Conservation (phyloP, 2,329 filamentous ascomycete species). For the Microsporum ferrugineum region DNA sequence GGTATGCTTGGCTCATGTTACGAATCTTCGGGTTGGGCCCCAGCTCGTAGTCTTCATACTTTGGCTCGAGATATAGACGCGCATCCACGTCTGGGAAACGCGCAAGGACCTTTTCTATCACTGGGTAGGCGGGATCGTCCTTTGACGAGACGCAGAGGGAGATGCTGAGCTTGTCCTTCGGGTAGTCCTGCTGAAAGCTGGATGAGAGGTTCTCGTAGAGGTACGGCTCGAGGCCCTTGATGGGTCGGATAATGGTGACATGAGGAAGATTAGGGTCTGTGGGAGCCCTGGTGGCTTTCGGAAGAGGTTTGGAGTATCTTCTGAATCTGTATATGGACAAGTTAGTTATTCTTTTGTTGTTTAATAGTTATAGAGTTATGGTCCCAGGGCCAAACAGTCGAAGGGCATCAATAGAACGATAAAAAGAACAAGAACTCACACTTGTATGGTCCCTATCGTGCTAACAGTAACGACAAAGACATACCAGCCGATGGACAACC, state of each 20-base stretch:
- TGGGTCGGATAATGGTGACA: constrained; percentile 81
- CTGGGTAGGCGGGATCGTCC: constrained; percentile 63
- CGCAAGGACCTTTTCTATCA: constrained; percentile 57
- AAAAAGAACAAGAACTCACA: constrained; percentile 36
- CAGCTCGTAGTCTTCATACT: constrained; percentile 52
- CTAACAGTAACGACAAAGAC: constrained; percentile 45
- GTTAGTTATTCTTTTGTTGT: not conserved
- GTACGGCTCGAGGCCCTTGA: constrained; percentile 81
- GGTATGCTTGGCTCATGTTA: constrained; percentile 87
- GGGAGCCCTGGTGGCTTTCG: constrained; percentile 29
- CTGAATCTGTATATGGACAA: constrained; percentile 37
- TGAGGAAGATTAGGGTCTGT: constrained; percentile 50
- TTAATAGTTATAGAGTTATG: not conserved
- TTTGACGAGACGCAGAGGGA: constrained; percentile 69
- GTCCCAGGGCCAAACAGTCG: not conserved
- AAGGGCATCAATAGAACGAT: not conserved
- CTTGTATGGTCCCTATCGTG: constrained; percentile 46
- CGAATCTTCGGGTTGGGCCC: constrained; percentile 98
- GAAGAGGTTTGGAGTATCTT: constrained; percentile 40
- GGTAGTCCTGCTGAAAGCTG: constrained; percentile 73
- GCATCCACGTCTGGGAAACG: constrained; percentile 65
- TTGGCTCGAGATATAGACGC: constrained; percentile 65
- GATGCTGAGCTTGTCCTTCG: constrained; percentile 61
- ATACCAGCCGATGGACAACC: constrained; percentile 45
- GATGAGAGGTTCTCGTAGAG: constrained; percentile 88